Percentiles rank a stretch among this genome's conserved stretches.
Evolutionary conservation across 176 grass and related monocot genomes (phyloP).

Genomic region (Oryza meyeriana): DNA sequence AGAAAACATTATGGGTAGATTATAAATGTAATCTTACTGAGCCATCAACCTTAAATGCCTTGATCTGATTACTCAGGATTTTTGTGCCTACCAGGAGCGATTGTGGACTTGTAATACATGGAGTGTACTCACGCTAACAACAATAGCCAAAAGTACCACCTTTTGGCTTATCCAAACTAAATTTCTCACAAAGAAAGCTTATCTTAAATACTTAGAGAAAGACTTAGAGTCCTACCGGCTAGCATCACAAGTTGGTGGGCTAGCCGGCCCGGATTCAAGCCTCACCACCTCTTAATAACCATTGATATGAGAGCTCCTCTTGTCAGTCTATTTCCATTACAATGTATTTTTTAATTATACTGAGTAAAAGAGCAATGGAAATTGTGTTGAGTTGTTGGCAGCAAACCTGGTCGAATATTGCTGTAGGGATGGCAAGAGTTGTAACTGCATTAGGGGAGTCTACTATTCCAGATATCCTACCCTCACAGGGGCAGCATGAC

Average conservation of each 20-base stretch:
- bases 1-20: background rate
- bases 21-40: background rate
- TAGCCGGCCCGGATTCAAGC: too few species aligned
- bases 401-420: constrained; percentile 89
- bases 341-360: constrained; percentile 8
- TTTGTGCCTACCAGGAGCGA: background rate
- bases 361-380: constrained; percentile 6
- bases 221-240: too few species aligned
- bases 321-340: background rate
- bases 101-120: background rate
- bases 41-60: background rate
- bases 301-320: too few species aligned
- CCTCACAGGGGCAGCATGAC: constrained; percentile 92
- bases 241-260: too few species aligned
- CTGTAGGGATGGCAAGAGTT: constrained; percentile 81
- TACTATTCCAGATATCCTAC: constrained; percentile 93
- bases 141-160: background rate
- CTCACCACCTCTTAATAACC: too few species aligned
- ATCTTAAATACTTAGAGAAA: background rate
- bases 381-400: constrained; percentile 7
- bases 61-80: background rate
- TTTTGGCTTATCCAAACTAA: background rate
- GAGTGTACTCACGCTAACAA: background rate
- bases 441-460: constrained; percentile 84
- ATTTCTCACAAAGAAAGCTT: background rate